Percentiles rank a stretch among this genome's conserved stretches.
Conservation (phyloP, 1,284 basidiomycete species). For the Ceratorhiza oryzae-sativae region DNA sequence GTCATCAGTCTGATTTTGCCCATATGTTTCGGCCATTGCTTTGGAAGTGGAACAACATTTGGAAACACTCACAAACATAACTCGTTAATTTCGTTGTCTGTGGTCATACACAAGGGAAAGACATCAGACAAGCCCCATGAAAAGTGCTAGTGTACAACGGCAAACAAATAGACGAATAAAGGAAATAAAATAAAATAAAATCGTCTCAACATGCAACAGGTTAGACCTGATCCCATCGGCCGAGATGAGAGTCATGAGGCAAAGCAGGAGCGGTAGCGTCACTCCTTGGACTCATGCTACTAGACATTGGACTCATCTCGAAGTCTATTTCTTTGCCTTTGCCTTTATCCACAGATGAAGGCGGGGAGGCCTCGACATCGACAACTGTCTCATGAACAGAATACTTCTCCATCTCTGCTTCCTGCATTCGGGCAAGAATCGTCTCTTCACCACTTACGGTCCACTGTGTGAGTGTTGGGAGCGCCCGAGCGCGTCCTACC, state of each 20-base stretch:
- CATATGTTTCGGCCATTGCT: neutral
- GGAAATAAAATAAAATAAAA: neutral
- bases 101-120: neutral
- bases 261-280: neutral
- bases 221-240: constrained; percentile 15
- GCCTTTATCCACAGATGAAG: constrained; percentile 17
- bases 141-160: neutral
- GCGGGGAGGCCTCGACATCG: neutral
- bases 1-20: neutral
- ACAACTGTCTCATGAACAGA: neutral
- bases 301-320: constrained; percentile 31
- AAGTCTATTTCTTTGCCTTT: constrained; percentile 20
- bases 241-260: constrained; percentile 20
- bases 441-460: constrained; percentile 29
- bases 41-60: neutral
- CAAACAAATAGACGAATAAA: neutral
- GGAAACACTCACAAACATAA: neutral
- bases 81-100: neutral
- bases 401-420: neutral
- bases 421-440: constrained; percentile 21
- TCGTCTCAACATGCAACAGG: neutral
- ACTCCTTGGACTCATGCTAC: constrained; percentile 20
- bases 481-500: constrained; percentile 3
- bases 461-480: constrained; percentile 31
- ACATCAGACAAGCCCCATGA: neutral